These are phyloP conservation scores for Cucumis cinereus DNA, from an alignment of 306 rosid species.

Conservation along the genomic window DNA sequence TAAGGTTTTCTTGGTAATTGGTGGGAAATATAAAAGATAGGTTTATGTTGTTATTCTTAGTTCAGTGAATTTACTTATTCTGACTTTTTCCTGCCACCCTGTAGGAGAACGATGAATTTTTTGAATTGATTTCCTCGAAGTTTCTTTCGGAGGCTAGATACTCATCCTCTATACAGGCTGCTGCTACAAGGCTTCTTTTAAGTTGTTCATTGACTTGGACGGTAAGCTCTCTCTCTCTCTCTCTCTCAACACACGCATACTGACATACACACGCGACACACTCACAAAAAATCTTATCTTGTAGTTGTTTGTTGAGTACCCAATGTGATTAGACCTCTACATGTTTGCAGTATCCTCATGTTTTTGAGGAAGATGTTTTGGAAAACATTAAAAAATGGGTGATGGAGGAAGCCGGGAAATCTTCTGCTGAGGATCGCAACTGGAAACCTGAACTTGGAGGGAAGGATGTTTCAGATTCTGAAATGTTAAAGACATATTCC, in stretches of 20 bases:
- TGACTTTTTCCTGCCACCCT: neutral
- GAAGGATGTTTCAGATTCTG: conserved; percentile 61
- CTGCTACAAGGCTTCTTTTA: conserved; percentile 62
- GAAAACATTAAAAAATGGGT: conserved; percentile 69
- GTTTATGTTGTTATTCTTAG: neutral
- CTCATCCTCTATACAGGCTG: conserved; percentile 57
- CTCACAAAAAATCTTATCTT: neutral
- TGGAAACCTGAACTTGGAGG: conserved; percentile 36
- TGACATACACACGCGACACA: neutral
- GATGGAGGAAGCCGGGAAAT: conserved; percentile 47
- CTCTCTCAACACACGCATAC: neutral
- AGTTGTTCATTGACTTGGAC: conserved; percentile 77
- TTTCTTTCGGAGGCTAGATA: conserved; percentile 62
- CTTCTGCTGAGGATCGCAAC: conserved; percentile 38
- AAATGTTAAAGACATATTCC: conserved; percentile 83
- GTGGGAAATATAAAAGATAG: neutral
- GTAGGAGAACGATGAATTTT: conserved; percentile 87
- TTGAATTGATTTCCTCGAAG: conserved; percentile 77
- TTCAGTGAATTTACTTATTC: neutral
- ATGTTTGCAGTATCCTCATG: conserved; percentile 75
- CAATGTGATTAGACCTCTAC: conserved; percentile 17
- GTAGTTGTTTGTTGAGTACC: neutral
- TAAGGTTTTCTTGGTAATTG: neutral
- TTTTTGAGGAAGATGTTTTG: conserved; percentile 70
- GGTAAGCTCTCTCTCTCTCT: conserved; percentile 29